phyloP scores from a whole-genome alignment of 139 green algal species.

The Asterochloris sp. region DNA sequence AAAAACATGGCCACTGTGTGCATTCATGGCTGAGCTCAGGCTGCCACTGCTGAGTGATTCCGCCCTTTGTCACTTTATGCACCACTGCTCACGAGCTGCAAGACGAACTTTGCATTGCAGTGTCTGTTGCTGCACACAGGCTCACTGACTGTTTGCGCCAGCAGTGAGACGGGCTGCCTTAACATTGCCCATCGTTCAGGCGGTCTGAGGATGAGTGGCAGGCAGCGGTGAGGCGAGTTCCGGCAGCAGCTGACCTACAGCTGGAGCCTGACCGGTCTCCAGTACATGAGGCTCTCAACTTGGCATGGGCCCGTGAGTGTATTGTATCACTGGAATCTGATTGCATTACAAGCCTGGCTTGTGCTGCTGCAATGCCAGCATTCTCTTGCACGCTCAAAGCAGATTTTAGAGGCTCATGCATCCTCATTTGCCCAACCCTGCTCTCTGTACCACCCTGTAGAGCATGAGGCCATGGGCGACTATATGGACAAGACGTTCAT shows the following conservation, averaged over 20 bases:
- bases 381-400: neutral
- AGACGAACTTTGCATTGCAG: neutral
- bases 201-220: conserved; percentile 4
- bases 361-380: neutral
- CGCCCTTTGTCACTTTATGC: no score
- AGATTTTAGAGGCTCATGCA: neutral
- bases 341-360: neutral
- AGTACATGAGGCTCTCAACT: conserved; percentile 11
- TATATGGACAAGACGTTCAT: neutral
- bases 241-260: conserved; percentile 2
- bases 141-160: no score
- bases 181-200: neutral
- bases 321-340: neutral
- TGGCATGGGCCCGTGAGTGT: conserved; percentile 11
- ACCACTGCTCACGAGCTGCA: neutral
- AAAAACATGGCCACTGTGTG: no score
- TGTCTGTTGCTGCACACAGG: no score
- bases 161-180: no score
- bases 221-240: neutral
- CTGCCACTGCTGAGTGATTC: no score
- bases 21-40: no score
- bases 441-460: neutral
- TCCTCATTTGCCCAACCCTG: neutral
- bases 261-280: conserved; percentile 5
- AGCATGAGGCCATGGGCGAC: neutral